Percentiles rank a stretch among this genome's conserved stretches.
Conservation (phyloP, 1,139 yeast species). For the Casaregolazyma lundiana region DNA sequence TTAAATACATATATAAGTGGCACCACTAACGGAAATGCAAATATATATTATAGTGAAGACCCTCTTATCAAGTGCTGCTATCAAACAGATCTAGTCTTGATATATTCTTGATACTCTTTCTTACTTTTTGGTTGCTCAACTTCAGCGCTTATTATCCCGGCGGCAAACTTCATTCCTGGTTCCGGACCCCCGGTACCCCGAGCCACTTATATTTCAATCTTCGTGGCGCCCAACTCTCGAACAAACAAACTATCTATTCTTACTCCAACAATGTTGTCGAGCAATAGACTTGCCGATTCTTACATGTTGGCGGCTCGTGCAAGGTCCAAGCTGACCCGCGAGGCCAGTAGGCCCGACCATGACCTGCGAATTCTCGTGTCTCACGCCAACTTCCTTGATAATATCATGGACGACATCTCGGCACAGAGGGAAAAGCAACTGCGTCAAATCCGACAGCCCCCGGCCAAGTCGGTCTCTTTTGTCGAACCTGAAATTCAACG, state of each 20-base stretch:
- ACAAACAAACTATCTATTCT: no score
- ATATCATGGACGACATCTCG: conserved; percentile 48
- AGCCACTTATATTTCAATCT: no score
- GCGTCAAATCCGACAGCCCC: conserved; percentile 2
- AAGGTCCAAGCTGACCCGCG: conserved; percentile 60
- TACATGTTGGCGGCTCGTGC: conserved; percentile 67
- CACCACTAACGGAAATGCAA: no score
- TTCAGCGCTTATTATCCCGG: no score
- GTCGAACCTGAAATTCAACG: conserved; percentile 4
- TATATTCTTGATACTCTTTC: no score
- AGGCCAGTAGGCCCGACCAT: conserved; percentile 59
- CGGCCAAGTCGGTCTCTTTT: conserved; percentile 7
- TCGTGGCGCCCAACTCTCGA: no score
- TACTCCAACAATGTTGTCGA: conserved; percentile 3
- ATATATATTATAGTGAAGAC: no score
- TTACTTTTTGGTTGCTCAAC: no score
- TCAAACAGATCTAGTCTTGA: no score
- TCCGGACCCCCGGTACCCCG: neutral
- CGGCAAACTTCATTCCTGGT: no score
- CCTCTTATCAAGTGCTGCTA: no score
- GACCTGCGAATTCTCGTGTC: conserved; percentile 59
- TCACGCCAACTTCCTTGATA: conserved; percentile 74
- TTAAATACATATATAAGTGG: neutral
- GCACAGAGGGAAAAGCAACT: conserved; percentile 17
- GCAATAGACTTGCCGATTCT: conserved; percentile 39